Percentiles rank a stretch among this genome's conserved stretches.
phyloP scores from a whole-genome alignment of 2,329 filamentous ascomycete species.

The Hortaea sp. region DNA sequence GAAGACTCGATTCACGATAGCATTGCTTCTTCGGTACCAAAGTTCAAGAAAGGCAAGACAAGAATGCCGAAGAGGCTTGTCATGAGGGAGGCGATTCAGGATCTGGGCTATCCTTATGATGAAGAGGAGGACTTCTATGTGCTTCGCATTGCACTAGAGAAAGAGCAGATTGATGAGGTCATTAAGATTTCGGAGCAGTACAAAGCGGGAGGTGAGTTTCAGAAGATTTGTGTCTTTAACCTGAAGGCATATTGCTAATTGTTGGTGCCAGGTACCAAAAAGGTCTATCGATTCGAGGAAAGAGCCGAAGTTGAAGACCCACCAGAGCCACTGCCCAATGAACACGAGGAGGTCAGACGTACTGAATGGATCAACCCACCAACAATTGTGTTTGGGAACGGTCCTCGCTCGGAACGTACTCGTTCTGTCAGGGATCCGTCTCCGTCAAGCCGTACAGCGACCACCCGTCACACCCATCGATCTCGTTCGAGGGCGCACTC shows the following conservation, averaged over 20 bases:
- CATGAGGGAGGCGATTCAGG: conserved; percentile 68
- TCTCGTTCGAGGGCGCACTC: conserved; percentile 5
- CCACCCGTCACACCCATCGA: conserved; percentile 15
- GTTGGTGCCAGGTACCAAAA: conserved; percentile 22
- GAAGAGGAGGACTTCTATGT: conserved; percentile 81
- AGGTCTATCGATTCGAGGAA: conserved; percentile 26
- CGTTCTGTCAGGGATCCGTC: conserved; percentile 15
- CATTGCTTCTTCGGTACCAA: conserved; percentile 10
- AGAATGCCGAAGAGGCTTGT: conserved; percentile 74
- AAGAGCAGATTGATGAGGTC: conserved; percentile 84
- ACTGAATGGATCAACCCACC: conserved; percentile 32
- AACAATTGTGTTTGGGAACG: conserved; percentile 16
- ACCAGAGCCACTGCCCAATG: conserved; percentile 13
- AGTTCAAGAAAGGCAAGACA: conserved; percentile 66
- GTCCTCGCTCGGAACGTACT: conserved; percentile 9
- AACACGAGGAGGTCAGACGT: conserved; percentile 24
- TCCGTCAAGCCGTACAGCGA: conserved; percentile 17
- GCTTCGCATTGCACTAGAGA: conserved; percentile 73
- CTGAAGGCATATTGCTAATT: background rate
- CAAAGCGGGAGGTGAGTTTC: conserved; percentile 34
- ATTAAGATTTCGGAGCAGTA: conserved; percentile 74
- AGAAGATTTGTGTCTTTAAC: background rate
- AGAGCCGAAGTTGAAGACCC: conserved; percentile 13
- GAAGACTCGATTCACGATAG: conserved; percentile 16
- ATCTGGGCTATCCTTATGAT: conserved; percentile 75